Evolutionary conservation across 352 stramenopile genomes (phyloP).

Genomic region (Detonula confervacea): DNA sequence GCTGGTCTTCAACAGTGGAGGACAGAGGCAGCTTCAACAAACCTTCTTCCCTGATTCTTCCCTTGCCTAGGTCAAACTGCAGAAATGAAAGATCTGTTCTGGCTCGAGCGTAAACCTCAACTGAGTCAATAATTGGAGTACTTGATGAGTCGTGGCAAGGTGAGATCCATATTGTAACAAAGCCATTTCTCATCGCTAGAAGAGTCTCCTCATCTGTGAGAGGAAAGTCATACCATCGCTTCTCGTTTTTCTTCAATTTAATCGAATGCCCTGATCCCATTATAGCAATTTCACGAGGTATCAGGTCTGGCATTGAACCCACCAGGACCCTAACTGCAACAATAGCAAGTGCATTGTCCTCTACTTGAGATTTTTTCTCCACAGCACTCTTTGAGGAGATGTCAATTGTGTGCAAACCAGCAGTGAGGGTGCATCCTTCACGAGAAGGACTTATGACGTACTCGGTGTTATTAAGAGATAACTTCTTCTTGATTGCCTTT

Average conservation of each 20-base stretch:
- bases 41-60: slow-evolving; percentile 4
- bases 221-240: slow-evolving; percentile 83
- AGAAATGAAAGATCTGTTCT: slow-evolving; percentile 55
- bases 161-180: slow-evolving; percentile 76
- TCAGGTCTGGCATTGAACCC: slow-evolving; percentile 68
- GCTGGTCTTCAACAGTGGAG: not conserved
- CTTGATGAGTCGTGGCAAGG: slow-evolving; percentile 59
- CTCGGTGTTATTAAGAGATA: slow-evolving; percentile 68
- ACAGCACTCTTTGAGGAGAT: slow-evolving; percentile 16
- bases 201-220: slow-evolving; percentile 83
- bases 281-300: slow-evolving; percentile 71
- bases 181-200: slow-evolving; percentile 72
- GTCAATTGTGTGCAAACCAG: slow-evolving; percentile 43
- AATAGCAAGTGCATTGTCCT: slow-evolving; percentile 59
- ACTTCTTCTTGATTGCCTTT: slow-evolving; percentile 55
- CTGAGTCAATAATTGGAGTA: slow-evolving; percentile 72
- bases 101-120: slow-evolving; percentile 81
- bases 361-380: slow-evolving; percentile 8
- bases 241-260: slow-evolving; percentile 68
- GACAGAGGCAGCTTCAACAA: not conserved
- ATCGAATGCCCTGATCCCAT: slow-evolving; percentile 69
- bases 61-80: slow-evolving; percentile 7
- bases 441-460: slow-evolving; percentile 62
- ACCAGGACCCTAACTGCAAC: slow-evolving; percentile 80
- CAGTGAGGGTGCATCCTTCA: slow-evolving; percentile 76